Conservation (phyloP, 2,329 filamentous ascomycete species). For the Epichloe aotearoae region DNA sequence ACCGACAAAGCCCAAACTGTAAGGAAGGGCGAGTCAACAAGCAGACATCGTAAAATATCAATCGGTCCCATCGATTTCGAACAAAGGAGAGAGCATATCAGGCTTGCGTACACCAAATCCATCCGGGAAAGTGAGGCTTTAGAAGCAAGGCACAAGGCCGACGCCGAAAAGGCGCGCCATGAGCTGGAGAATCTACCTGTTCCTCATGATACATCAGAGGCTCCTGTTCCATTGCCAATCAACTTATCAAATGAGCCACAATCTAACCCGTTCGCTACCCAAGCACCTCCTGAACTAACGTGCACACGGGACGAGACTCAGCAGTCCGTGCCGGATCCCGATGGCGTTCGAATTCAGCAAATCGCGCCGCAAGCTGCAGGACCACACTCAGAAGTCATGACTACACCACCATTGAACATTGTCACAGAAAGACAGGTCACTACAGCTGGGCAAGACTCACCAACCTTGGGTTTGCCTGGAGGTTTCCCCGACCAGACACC, state of each 20-base stretch:
- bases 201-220: neutral
- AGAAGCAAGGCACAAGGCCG: slow-evolving; percentile 39
- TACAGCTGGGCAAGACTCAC: slow-evolving; percentile 37
- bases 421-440: neutral
- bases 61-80: slow-evolving; percentile 75
- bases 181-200: slow-evolving; percentile 30
- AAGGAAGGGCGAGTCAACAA: slow-evolving; percentile 24
- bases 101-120: slow-evolving; percentile 75
- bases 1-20: slow-evolving; percentile 32
- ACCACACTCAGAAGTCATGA: neutral
- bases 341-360: neutral
- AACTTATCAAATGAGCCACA: neutral
- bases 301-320: neutral
- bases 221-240: neutral
- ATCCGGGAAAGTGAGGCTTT: slow-evolving; percentile 57
- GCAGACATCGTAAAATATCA: slow-evolving; percentile 39
- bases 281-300: neutral
- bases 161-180: slow-evolving; percentile 33
- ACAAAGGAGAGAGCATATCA: slow-evolving; percentile 67
- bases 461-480: slow-evolving; percentile 53
- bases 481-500: slow-evolving; percentile 37
- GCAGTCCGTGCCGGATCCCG: neutral
- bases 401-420: slow-evolving; percentile 3
- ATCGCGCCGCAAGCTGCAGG: neutral
- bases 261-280: neutral